phyloP scores from a whole-genome alignment of 768 basidiomycete species.

The Suillus subaureus region DNA sequence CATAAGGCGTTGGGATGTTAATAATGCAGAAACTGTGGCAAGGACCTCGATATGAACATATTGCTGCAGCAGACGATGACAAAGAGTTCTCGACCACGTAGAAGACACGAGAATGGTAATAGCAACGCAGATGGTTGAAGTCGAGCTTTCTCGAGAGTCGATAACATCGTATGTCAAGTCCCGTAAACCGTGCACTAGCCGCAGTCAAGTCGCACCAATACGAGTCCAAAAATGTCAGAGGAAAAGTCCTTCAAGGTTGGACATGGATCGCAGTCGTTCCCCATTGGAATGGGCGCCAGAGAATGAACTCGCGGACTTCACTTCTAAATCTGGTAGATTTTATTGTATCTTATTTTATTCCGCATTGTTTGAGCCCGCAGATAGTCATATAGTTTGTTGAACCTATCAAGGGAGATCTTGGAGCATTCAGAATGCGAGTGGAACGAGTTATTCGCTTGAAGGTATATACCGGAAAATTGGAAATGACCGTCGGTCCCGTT shows the following conservation, averaged over 20 bases:
- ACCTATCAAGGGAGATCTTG: not conserved
- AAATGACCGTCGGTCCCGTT: no score
- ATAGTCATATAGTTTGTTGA: not conserved
- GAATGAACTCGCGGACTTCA: not conserved
- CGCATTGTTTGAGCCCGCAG: not conserved
- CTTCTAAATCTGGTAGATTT: not conserved
- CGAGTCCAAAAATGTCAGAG: not conserved
- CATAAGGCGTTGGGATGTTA: not conserved
- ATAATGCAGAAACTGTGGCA: not conserved
- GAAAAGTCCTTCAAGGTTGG: not conserved
- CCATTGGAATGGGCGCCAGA: not conserved
- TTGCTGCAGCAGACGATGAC: not conserved
- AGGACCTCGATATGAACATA: not conserved
- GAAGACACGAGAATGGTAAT: not conserved
- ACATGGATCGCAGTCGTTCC: not conserved
- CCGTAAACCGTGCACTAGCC: not conserved
- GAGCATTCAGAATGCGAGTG: not conserved
- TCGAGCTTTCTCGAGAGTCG: not conserved
- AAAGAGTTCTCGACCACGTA: not conserved
- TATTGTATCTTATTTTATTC: not conserved
- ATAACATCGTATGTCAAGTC: not conserved
- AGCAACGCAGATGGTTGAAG: not conserved
- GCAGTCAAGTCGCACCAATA: not conserved
- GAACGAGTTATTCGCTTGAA: not conserved
- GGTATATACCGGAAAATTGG: no score